Evolutionary conservation across 2,329 filamentous ascomycete species (phyloP), one percentile per base, ranked within the genome.

Genomic region (Colletotrichum trifolii): DNA sequence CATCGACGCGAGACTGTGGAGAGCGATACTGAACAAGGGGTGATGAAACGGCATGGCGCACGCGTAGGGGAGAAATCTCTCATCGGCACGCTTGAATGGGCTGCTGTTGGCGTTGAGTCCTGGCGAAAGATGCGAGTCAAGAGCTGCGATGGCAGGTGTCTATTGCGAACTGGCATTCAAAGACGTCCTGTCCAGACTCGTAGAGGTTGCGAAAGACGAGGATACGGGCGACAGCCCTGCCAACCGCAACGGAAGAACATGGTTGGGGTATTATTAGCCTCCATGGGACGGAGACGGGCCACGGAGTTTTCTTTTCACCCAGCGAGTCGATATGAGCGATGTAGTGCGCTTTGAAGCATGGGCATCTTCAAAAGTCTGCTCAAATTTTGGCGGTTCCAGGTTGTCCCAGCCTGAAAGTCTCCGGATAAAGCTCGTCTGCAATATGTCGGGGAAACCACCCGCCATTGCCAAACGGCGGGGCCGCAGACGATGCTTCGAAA

Each of bases 71-170:
- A 52, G 36, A 63, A 48, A 40, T 57, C 40, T 63, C 63, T 66
- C 63, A 45, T 66, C 47, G 53, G 13, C 40, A 39, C 53, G 58
- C 40, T 56, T 47, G 25, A 38, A 63, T 34, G 33, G 47, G 59
- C 52, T 45, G 58, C 49, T 33, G 43, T 54, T 45, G 43, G 48
- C 54, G 45, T 65, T 9, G 9, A 43, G 42, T 13, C 25, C 35
- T 48, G 36, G 48, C 34, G 40, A 53, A 33, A 35, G 47, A 42
- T 35, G 36, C 42, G 47, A 57, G 63, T 66, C 58, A 63, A 66
- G 63, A 66, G 63, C 58, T 53, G 63, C 53, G 58, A 63, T 63
- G 63, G 46, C 52, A 62, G 62, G 12, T 62, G 62, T 57, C 52
- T 53, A 10, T 40, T 47, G 36, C 25, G 25, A 25, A 25, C 25